Conservation (phyloP, 805 yeast species). For the Isabelozyma pseudorhagii region DNA sequence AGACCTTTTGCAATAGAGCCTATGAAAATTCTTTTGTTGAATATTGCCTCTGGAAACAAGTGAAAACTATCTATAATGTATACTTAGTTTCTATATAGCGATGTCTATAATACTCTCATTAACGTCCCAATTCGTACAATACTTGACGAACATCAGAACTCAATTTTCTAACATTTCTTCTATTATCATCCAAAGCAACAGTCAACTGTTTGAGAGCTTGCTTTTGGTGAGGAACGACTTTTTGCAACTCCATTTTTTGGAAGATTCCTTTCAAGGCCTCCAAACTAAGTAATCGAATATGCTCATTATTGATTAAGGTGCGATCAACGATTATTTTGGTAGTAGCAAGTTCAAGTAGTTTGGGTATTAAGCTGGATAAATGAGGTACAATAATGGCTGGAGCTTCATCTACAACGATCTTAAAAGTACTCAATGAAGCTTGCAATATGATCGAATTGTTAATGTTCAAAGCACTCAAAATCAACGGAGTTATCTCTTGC, state of each 20-base stretch:
- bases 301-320: conserved; percentile 34
- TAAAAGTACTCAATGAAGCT: conserved; percentile 61
- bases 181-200: conserved; percentile 65
- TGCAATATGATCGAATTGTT: conserved; percentile 46
- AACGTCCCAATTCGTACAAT: conserved; percentile 49
- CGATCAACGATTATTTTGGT: conserved; percentile 9
- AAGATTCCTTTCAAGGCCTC: conserved; percentile 48
- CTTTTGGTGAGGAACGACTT: conserved; percentile 50
- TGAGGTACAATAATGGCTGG: conserved; percentile 51
- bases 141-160: conserved; percentile 80
- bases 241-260: conserved; percentile 35
- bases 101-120: neutral
- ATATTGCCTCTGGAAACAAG: too few species aligned
- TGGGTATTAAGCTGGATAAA: conserved; percentile 55
- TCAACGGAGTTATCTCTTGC: conserved; percentile 62
- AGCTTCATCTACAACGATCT: conserved; percentile 52
- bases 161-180: conserved; percentile 68
- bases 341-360: conserved; percentile 39
- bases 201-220: conserved; percentile 47
- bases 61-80: too few species aligned
- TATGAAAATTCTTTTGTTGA: too few species aligned
- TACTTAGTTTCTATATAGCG: too few species aligned
- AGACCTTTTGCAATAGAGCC: too few species aligned
- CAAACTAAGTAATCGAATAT: conserved; percentile 56
- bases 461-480: conserved; percentile 60